Percentiles rank a stretch among this genome's conserved stretches.
These are phyloP conservation scores for Penicillium sp. DNA, from an alignment of 2,329 filamentous ascomycete species.

Conservation along the genomic window DNA sequence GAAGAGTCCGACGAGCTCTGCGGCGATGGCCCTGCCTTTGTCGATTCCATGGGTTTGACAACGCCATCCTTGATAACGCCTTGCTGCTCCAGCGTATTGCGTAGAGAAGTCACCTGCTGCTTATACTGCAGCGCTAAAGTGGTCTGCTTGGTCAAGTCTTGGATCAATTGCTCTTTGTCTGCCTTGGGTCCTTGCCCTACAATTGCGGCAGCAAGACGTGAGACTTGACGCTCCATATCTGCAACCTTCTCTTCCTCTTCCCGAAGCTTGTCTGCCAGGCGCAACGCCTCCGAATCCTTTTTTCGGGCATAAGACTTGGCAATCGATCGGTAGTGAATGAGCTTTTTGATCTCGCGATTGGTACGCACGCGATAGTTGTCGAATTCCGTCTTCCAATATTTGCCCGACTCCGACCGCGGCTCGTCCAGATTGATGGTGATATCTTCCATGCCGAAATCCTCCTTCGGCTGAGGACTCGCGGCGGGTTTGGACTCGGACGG, in stretches of 20 bases:
- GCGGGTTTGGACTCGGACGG: constrained; percentile 17
- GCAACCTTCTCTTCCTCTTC: constrained; percentile 51
- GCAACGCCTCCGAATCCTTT: constrained; percentile 59
- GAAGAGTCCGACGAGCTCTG: constrained; percentile 19
- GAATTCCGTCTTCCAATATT: constrained; percentile 65
- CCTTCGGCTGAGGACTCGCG: constrained; percentile 23
- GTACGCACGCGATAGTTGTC: constrained; percentile 61
- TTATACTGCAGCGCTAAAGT: constrained; percentile 49
- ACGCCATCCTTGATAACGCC: constrained; percentile 38
- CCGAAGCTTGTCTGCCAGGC: constrained; percentile 55
- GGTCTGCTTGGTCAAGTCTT: constrained; percentile 48
- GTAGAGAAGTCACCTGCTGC: constrained; percentile 42
- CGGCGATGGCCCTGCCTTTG: constrained; percentile 20
- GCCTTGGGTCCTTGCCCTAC: constrained; percentile 31
- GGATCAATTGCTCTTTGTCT: constrained; percentile 45
- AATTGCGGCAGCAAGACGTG: constrained; percentile 46
- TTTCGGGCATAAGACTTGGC: constrained; percentile 62
- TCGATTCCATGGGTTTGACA: constrained; percentile 23
- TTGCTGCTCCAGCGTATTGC: constrained; percentile 42
- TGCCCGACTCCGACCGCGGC: constrained; percentile 59
- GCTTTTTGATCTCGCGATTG: constrained; percentile 61
- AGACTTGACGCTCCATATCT: constrained; percentile 48
- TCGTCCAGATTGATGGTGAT: constrained; percentile 55
- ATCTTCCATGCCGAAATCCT: constrained; percentile 44
- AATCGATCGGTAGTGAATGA: constrained; percentile 61